phyloP scores from a whole-genome alignment of 441 rosid species.

The Erysimum cheiri region DNA sequence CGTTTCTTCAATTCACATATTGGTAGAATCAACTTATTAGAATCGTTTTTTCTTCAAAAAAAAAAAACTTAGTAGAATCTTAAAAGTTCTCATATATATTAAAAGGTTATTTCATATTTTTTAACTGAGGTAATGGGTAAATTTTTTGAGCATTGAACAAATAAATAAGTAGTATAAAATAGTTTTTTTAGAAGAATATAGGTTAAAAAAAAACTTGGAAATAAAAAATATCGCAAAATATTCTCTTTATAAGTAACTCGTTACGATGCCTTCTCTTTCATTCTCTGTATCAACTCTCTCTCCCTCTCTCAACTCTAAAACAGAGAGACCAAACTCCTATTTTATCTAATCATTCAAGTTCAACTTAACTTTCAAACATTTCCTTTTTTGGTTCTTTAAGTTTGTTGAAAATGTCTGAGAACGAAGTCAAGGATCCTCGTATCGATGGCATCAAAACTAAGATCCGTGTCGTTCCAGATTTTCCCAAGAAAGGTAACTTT shows the following conservation, averaged over 20 bases:
- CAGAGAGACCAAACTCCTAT: background rate
- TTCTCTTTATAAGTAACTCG: background rate
- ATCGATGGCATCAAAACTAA: slow-evolving; percentile 72
- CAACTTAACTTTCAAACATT: background rate
- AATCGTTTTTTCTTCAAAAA: too few species aligned
- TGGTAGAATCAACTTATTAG: background rate
- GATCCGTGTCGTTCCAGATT: slow-evolving; percentile 93
- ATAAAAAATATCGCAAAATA: background rate
- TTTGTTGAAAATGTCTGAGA: slow-evolving; percentile 67
- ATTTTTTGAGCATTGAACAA: background rate
- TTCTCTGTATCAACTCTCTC: slow-evolving; percentile 8
- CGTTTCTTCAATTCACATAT: too few species aligned
- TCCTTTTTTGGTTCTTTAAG: slow-evolving; percentile 6
- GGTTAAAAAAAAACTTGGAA: background rate
- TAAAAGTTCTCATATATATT: background rate
- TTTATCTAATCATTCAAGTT: background rate
- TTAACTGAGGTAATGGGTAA: background rate
- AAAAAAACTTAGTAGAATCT: background rate
- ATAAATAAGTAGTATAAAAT: background rate
- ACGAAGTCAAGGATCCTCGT: slow-evolving; percentile 78
- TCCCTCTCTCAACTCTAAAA: background rate
- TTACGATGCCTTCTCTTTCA: background rate
- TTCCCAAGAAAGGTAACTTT: slow-evolving; percentile 55
- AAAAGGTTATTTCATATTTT: background rate
- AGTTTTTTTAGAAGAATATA: background rate